Evolutionary conservation across 225 moss, liverwort and hornwort genomes (phyloP).

Genomic region (Physcomitrellopsis africana): DNA sequence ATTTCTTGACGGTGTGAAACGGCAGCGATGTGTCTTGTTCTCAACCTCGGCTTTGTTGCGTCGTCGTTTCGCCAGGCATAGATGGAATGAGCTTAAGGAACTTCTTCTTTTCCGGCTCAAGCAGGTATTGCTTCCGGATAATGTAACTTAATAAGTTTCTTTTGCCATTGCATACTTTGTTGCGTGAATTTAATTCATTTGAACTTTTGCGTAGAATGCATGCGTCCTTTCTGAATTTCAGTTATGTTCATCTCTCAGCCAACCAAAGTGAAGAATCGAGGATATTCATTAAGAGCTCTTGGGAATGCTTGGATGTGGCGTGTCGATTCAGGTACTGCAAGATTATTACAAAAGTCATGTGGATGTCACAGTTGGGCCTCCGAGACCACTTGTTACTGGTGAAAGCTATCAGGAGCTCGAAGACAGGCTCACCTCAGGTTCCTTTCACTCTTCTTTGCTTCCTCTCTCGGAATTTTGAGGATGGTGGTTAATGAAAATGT

Average conservation of each 20-base stretch:
- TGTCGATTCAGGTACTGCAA: constrained; percentile 69
- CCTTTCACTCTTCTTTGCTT: constrained; percentile 28
- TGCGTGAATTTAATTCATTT: background rate
- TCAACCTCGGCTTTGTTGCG: background rate
- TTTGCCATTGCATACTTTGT: constrained; percentile 1
- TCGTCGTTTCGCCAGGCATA: constrained; percentile 54
- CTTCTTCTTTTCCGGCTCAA: constrained; percentile 73
- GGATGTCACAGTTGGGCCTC: constrained; percentile 64
- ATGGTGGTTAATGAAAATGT: background rate
- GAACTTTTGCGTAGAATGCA: background rate
- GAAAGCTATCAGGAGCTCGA: constrained; percentile 73
- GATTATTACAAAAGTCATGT: constrained; percentile 66
- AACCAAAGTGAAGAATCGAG: background rate
- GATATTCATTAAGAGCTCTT: constrained; percentile 9
- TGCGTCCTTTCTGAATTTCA: constrained; percentile 3
- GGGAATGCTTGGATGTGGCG: constrained; percentile 28
- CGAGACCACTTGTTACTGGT: constrained; percentile 69
- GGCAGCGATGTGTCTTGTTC: background rate
- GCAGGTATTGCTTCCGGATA: constrained; percentile 48
- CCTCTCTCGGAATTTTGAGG: background rate
- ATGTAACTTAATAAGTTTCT: background rate
- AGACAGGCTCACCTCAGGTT: constrained; percentile 73
- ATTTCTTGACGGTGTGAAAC: background rate
- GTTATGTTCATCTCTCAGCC: constrained; percentile 1
- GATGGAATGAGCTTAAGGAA: constrained; percentile 61